These are phyloP conservation scores for Talaromyces proteolyticus DNA, from an alignment of 495 filamentous ascomycete species.

Conservation along the genomic window DNA sequence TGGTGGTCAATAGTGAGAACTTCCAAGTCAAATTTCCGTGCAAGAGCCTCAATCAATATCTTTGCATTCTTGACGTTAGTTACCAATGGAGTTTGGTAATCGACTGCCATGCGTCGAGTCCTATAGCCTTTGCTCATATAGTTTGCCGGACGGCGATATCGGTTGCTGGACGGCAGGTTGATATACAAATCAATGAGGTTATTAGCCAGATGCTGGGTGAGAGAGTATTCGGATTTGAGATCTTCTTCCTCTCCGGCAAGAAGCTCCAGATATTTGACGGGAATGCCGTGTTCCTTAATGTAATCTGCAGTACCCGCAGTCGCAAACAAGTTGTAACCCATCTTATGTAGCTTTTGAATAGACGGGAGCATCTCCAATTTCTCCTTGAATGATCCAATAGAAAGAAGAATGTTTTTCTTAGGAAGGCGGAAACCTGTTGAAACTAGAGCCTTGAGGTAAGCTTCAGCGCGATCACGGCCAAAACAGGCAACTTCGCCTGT, in stretches of 20 bases:
- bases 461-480: constrained; percentile 92
- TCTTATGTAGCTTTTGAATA: constrained; percentile 74
- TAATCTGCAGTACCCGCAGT: constrained; percentile 96
- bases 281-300: constrained; percentile 82
- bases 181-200: constrained; percentile 98
- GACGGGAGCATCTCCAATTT: constrained; percentile 96
- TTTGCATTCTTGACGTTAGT: constrained; percentile 99
- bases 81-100: constrained; percentile 95
- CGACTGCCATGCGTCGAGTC: constrained; percentile 94
- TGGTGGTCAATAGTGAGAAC: constrained; percentile 82
- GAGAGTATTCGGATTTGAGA: constrained; percentile 91
- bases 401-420: constrained; percentile 89
- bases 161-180: constrained; percentile 96
- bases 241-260: constrained; percentile 64
- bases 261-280: constrained; percentile 86
- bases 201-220: constrained; percentile 91
- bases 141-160: constrained; percentile 89
- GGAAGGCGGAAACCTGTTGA: constrained; percentile 97
- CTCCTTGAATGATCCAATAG: constrained; percentile 95
- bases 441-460: constrained; percentile 91
- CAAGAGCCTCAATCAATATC: constrained; percentile 89
- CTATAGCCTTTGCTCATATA: constrained; percentile 98
- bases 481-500: constrained; percentile 98
- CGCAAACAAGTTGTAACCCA: constrained; percentile 92
- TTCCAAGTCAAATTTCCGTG: constrained; percentile 77